Conservation (phyloP, 2,329 filamentous ascomycete genomes). For the Fonsecaea pugnacius region DNA sequence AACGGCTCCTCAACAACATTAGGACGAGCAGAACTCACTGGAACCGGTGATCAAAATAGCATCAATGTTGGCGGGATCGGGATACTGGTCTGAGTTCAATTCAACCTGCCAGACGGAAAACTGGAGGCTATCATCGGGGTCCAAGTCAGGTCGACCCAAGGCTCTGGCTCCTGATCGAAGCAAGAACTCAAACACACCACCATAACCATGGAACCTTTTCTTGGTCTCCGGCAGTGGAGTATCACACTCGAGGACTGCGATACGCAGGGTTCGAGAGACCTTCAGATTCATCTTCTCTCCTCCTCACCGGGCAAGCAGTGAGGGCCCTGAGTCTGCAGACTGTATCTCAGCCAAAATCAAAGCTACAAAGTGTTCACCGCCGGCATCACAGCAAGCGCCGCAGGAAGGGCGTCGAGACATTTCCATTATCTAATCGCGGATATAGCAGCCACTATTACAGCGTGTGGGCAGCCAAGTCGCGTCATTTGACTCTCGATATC, state of each 20-base stretch:
- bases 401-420: neutral
- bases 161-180: conserved; percentile 60
- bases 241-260: conserved; percentile 84
- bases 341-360: neutral
- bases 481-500: neutral
- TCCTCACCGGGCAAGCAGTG: neutral
- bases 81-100: conserved; percentile 67
- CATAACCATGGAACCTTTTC: conserved; percentile 72
- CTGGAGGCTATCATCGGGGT: conserved; percentile 53
- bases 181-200: conserved; percentile 68
- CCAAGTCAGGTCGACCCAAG: conserved; percentile 44
- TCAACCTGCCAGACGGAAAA: conserved; percentile 75
- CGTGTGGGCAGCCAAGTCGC: neutral
- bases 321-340: neutral
- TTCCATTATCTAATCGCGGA: conserved; percentile 6
- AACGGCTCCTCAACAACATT: neutral
- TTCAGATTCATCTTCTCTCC: conserved; percentile 29
- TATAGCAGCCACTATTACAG: neutral
- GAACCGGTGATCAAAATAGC: conserved; percentile 80
- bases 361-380: neutral
- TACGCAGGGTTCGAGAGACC: conserved; percentile 25
- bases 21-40: conserved; percentile 51
- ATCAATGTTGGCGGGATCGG: conserved; percentile 74
- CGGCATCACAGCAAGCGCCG: neutral
- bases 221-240: conserved; percentile 69